phyloP scores from a whole-genome alignment of 495 filamentous ascomycete species.

The Parachaetomium inaequale region DNA sequence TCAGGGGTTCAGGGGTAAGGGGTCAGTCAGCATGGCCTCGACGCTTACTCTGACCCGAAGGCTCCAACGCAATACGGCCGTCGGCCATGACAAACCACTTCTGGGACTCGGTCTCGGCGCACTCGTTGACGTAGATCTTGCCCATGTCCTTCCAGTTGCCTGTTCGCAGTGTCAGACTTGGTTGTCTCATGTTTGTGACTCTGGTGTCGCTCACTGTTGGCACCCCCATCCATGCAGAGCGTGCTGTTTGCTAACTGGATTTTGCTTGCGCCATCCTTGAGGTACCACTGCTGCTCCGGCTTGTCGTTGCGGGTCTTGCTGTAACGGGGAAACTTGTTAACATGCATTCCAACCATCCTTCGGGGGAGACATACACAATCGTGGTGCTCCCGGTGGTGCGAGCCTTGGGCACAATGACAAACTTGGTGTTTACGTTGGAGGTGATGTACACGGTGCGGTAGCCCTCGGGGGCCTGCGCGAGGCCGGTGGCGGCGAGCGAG shows the following conservation, averaged over 20 bases:
- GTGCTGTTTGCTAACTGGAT: constrained; percentile 45
- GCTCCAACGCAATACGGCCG: constrained; percentile 46
- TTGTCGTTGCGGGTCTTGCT: constrained; percentile 42
- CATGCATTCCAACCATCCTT: neutral
- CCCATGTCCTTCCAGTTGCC: constrained; percentile 55
- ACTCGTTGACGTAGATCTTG: constrained; percentile 41
- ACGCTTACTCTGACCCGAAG: constrained; percentile 41
- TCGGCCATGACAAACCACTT: constrained; percentile 48
- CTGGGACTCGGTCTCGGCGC: constrained; percentile 41
- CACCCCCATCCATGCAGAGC: constrained; percentile 50
- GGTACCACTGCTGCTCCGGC: constrained; percentile 50
- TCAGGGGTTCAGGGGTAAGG: neutral
- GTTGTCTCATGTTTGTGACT: neutral
- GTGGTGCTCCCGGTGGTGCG: constrained; percentile 36
- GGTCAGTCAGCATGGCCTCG: too few species aligned
- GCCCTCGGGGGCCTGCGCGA: constrained; percentile 41
- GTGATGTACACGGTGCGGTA: constrained; percentile 51
- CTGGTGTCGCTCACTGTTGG: constrained; percentile 35
- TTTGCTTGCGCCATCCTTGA: constrained; percentile 40
- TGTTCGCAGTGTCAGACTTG: constrained; percentile 14
- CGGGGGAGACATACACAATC: constrained; percentile 39
- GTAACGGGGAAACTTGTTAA: neutral
- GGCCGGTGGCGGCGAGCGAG: constrained; percentile 44
- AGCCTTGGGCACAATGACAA: constrained; percentile 45
- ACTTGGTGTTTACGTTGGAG: constrained; percentile 49